phyloP scores from a whole-genome alignment of 2,329 filamentous ascomycete species.

The Ophiostoma pallidulum region DNA sequence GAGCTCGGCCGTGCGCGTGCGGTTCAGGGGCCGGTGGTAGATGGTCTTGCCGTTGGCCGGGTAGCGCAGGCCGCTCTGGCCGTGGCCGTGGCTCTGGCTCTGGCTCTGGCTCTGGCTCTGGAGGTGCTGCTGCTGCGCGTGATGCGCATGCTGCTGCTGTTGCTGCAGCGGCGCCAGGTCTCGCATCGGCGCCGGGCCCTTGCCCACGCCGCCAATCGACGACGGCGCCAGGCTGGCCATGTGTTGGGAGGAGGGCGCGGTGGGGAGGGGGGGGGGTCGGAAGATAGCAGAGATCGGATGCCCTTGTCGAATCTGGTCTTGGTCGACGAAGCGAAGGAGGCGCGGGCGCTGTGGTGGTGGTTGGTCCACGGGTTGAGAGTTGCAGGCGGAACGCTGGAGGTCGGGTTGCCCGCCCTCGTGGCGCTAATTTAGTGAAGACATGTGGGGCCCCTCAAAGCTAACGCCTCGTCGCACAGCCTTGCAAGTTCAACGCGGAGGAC shows the following conservation, averaged over 20 bases:
- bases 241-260: background rate
- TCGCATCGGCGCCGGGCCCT: conserved; percentile 9
- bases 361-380: no score
- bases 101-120: conserved; percentile 22
- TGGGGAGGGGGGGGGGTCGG: background rate
- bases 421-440: no score
- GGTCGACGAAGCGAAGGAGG: no score
- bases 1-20: conserved; percentile 76
- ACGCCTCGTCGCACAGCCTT: background rate
- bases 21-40: conserved; percentile 91
- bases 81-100: conserved; percentile 26
- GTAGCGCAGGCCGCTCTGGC: conserved; percentile 64
- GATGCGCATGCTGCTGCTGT: no score
- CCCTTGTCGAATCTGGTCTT: background rate
- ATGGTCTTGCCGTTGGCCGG: conserved; percentile 94
- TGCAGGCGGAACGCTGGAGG: no score
- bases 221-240: conserved; percentile 5
- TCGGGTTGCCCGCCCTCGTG: no score
- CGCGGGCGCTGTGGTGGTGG: background rate
- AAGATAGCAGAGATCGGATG: background rate
- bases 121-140: no score
- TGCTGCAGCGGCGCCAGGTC: conserved; percentile 5
- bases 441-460: no score
- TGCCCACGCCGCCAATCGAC: conserved; percentile 9
- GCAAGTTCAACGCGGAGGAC: no score